phyloP scores from a whole-genome alignment of 2,329 filamentous ascomycete genomes.

The Fusarium anthophilum region DNA sequence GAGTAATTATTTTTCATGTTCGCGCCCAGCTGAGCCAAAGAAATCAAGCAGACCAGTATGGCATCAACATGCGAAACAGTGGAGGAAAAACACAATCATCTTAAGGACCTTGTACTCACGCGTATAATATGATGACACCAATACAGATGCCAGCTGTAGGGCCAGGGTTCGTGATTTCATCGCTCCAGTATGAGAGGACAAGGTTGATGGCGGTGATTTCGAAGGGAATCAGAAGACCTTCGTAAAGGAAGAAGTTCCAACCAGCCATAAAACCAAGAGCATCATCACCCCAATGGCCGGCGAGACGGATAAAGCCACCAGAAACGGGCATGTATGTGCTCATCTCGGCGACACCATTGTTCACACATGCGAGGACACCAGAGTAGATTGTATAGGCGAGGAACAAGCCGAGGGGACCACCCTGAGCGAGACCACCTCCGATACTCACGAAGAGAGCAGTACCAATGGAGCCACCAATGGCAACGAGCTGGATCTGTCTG shows the following conservation, averaged over 20 bases:
- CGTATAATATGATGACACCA: constrained; percentile 64
- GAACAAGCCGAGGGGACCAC: constrained; percentile 61
- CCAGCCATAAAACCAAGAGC: constrained; percentile 65
- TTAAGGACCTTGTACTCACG: constrained; percentile 52
- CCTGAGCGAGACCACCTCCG: constrained; percentile 60
- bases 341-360: constrained; percentile 75
- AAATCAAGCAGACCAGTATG: background rate
- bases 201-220: constrained; percentile 55
- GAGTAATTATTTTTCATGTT: constrained; percentile 6
- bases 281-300: constrained; percentile 73
- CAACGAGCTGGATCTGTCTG: constrained; percentile 67
- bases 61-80: constrained; percentile 6
- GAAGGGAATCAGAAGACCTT: constrained; percentile 55
- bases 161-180: constrained; percentile 65
- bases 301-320: constrained; percentile 71
- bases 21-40: background rate
- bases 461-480: constrained; percentile 66
- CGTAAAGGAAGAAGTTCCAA: constrained; percentile 58
- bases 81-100: background rate
- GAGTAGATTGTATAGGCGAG: constrained; percentile 68
- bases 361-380: constrained; percentile 66
- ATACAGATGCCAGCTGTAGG: constrained; percentile 72
- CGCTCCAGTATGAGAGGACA: constrained; percentile 53
- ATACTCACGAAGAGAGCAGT: constrained; percentile 71
- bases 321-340: constrained; percentile 68